Percentiles rank a stretch among this genome's conserved stretches.
phyloP scores from a whole-genome alignment of 2,329 filamentous ascomycete genomes.

The Xylariales sp. region DNA sequence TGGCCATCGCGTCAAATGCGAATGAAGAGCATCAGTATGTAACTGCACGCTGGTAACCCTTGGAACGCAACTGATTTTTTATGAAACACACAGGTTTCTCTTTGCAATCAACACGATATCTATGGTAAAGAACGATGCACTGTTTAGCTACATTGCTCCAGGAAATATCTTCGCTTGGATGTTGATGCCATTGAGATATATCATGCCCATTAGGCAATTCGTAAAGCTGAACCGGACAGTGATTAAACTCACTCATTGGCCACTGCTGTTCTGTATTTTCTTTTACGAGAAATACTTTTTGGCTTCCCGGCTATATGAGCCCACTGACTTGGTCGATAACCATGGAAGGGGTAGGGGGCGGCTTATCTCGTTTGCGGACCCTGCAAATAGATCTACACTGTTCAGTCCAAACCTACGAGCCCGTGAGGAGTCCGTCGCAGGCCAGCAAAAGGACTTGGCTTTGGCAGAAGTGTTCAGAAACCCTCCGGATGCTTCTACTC shows the following conservation, averaged over 20 bases:
- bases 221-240: slow-evolving; percentile 83
- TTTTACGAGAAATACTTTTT: slow-evolving; percentile 80
- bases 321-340: slow-evolving; percentile 80
- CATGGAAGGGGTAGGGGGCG: slow-evolving; percentile 46
- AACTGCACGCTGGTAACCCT: background rate
- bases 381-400: slow-evolving; percentile 51
- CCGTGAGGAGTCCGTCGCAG: slow-evolving; percentile 81
- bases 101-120: slow-evolving; percentile 97
- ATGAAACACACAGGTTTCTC: slow-evolving; percentile 54
- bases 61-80: slow-evolving; percentile 4
- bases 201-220: slow-evolving; percentile 75
- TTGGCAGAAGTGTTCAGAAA: slow-evolving; percentile 86
- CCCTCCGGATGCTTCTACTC: slow-evolving; percentile 60
- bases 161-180: slow-evolving; percentile 90
- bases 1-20: slow-evolving; percentile 89
- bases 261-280: slow-evolving; percentile 81
- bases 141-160: slow-evolving; percentile 91
- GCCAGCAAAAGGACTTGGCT: slow-evolving; percentile 84
- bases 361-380: slow-evolving; percentile 54
- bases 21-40: slow-evolving; percentile 78
- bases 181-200: slow-evolving; percentile 75
- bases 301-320: slow-evolving; percentile 71
- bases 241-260: slow-evolving; percentile 88
- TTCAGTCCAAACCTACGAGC: slow-evolving; percentile 71
- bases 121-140: slow-evolving; percentile 95